These are phyloP conservation scores for Aspergillus leporis DNA, from an alignment of 495 filamentous ascomycete species.

Conservation along the genomic window DNA sequence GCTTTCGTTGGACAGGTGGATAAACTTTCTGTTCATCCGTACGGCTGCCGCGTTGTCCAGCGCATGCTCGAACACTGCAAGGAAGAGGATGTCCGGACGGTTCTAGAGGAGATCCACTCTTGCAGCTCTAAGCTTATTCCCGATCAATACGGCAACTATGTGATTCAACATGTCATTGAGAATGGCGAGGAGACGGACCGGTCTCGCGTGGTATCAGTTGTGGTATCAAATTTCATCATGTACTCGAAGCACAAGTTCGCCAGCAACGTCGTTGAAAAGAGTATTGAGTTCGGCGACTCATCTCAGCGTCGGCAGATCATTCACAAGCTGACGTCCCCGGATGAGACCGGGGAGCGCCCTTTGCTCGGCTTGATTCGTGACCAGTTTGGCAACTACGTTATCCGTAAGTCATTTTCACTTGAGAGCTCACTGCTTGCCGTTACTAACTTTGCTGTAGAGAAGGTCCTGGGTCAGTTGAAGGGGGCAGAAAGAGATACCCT, in stretches of 20 bases:
- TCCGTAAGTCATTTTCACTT: constrained; percentile 67
- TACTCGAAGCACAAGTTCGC: constrained; percentile 96
- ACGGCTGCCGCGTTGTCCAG: constrained; percentile 93
- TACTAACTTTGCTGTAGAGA: constrained; percentile 56
- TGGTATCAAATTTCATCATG: constrained; percentile 68
- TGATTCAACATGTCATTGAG: constrained; percentile 90
- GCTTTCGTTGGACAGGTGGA: constrained; percentile 82
- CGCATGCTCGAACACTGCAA: constrained; percentile 86
- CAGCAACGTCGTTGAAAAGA: constrained; percentile 97
- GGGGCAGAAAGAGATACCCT: constrained; percentile 65
- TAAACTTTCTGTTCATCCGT: constrained; percentile 74
- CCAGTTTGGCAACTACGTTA: constrained; percentile 93
- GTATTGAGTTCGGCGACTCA: constrained; percentile 70
- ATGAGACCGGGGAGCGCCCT: constrained; percentile 64
- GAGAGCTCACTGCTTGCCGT: not conserved
- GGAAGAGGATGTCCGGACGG: constrained; percentile 63
- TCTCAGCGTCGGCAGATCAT: constrained; percentile 74
- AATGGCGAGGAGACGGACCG: constrained; percentile 78
- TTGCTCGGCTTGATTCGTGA: constrained; percentile 82
- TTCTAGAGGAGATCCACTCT: constrained; percentile 77
- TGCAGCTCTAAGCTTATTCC: constrained; percentile 72
- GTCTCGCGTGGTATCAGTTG: constrained; percentile 67
- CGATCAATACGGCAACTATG: constrained; percentile 96
- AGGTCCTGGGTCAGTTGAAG: constrained; percentile 70
- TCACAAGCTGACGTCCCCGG: constrained; percentile 56